Percentiles rank a stretch among this genome's conserved stretches.
phyloP scores from a whole-genome alignment of 2,329 filamentous ascomycete species.

The Epicoccum nigrum region DNA sequence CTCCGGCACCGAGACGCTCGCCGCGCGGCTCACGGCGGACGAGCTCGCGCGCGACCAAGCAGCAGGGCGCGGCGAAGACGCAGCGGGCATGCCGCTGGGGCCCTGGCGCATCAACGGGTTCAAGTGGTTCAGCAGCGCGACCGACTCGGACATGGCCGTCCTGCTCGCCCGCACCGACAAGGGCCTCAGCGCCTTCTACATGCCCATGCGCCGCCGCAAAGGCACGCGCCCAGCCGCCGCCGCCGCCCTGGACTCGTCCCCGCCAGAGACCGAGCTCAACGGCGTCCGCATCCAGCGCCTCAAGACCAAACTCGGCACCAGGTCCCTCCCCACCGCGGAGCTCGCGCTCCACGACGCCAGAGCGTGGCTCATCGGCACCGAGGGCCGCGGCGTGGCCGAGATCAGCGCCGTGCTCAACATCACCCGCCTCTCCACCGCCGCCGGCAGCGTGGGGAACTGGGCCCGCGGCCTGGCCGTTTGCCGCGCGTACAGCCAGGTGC shows the following conservation, averaged over 20 bases:
- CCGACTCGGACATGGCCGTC: slow-evolving; percentile 68
- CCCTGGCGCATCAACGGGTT: slow-evolving; percentile 69
- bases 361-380: slow-evolving; percentile 65
- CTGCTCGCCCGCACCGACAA: slow-evolving; percentile 66
- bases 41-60: slow-evolving; percentile 32
- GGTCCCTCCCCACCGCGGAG: slow-evolving; percentile 73
- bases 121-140: slow-evolving; percentile 75
- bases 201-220: slow-evolving; percentile 61
- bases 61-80: slow-evolving; percentile 35
- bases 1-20: slow-evolving; percentile 69
- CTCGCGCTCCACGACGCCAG: slow-evolving; percentile 58
- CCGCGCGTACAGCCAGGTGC: slow-evolving; percentile 63
- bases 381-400: slow-evolving; percentile 70
- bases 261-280: slow-evolving; percentile 59
- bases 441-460: slow-evolving; percentile 60
- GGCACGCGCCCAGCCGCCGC: slow-evolving; percentile 3
- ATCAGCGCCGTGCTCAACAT: slow-evolving; percentile 73
- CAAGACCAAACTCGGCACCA: slow-evolving; percentile 76
- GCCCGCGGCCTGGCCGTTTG: slow-evolving; percentile 64
- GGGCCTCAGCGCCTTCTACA: slow-evolving; percentile 67
- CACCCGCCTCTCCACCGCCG: slow-evolving; percentile 64
- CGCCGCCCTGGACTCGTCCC: too few relatives aligned
- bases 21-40: slow-evolving; percentile 37
- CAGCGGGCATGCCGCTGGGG: slow-evolving; percentile 53
- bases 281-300: slow-evolving; percentile 71